Evolutionary conservation across 2,329 filamentous ascomycete genomes (phyloP), one percentile per base, ranked within the genome.

Genomic region (Cryphonectria radicalis): DNA sequence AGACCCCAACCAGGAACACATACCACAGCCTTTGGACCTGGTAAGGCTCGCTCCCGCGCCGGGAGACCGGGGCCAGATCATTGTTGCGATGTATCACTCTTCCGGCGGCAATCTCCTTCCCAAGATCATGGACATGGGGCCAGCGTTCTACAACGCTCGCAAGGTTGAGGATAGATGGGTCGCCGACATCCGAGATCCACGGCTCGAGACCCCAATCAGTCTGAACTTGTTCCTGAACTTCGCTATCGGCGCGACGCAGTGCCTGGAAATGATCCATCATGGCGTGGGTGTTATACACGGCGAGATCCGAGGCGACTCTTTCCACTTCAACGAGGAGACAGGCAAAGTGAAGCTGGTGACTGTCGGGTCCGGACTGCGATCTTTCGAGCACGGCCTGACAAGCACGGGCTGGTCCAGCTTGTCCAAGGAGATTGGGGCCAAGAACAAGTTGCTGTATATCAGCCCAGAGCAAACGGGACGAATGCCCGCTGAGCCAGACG

Each of bases 401-500:
- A 95, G 93, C 76, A 91, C 92, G 28, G 94, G 94, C 46, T 98
- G 95, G 95, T 93, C 92, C 14, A 88, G 88, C 0, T 82, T 98
- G 13, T 95, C 93, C 17, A 91, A 92, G 72, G 93, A 98, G 79
- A 82, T 94, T 10, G 95, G 95, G 2, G 93, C 94, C 57, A 94
- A 94, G 81, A 91, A 95, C 78, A 97, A 97, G 81, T 85, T 98
- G 28, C 90, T 95, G 67, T 98, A 94, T 78, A 97, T 98, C 78
- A 95, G 94, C 63, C 95, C 95, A 0, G 95, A 98, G 79, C 95
- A 98, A 83, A 98, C 95, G 2, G 95, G 95, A 19, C 91, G 95
- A 28, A 92, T 98, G 88, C 93, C 94, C 3, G 94, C 93, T 4
- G 95, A 98, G 79, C 95, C 95, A 1, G 95, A 98, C 81, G 93